Evolutionary conservation across 306 rosid species (phyloP).

Genomic region (Hippophae gyantsensis): DNA sequence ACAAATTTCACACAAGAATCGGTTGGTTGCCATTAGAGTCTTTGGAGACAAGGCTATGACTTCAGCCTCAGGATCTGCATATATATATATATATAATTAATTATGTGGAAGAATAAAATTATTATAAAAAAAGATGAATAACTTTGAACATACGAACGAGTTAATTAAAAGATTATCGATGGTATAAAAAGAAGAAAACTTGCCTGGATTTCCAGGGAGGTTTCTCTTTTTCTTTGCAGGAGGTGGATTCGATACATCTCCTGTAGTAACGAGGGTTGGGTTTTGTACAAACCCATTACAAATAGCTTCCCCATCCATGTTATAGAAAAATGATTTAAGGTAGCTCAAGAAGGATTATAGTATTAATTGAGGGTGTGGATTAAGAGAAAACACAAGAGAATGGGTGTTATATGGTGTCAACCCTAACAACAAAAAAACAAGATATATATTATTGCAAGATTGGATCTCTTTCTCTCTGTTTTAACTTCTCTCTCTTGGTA

Average conservation of each 20-base stretch:
- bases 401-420: slow-evolving; percentile 27
- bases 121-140: too few relatives aligned
- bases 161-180: neutral
- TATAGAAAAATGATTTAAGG: slow-evolving; percentile 16
- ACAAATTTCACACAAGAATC: slow-evolving; percentile 78
- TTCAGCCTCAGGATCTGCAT: slow-evolving; percentile 85
- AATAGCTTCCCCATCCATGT: slow-evolving; percentile 32
- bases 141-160: too few relatives aligned
- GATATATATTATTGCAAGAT: slow-evolving; percentile 36
- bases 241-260: slow-evolving; percentile 34
- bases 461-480: slow-evolving; percentile 37
- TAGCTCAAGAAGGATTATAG: slow-evolving; percentile 12
- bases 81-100: neutral
- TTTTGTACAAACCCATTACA: slow-evolving; percentile 39
- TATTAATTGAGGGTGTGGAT: slow-evolving; percentile 5
- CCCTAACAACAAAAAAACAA: slow-evolving; percentile 26
- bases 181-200: slow-evolving; percentile 2
- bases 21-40: slow-evolving; percentile 77
- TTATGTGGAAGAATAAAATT: neutral
- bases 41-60: slow-evolving; percentile 79
- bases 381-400: slow-evolving; percentile 32
- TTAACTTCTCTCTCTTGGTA: slow-evolving; percentile 6
- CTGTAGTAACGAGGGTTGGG: slow-evolving; percentile 11
- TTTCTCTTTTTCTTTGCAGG: slow-evolving; percentile 67
- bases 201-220: slow-evolving; percentile 93